Evolutionary conservation across 2,329 filamentous ascomycete genomes (phyloP), one percentile per base, ranked within the genome.

Genomic region (Zasmidium citrigriseum): DNA sequence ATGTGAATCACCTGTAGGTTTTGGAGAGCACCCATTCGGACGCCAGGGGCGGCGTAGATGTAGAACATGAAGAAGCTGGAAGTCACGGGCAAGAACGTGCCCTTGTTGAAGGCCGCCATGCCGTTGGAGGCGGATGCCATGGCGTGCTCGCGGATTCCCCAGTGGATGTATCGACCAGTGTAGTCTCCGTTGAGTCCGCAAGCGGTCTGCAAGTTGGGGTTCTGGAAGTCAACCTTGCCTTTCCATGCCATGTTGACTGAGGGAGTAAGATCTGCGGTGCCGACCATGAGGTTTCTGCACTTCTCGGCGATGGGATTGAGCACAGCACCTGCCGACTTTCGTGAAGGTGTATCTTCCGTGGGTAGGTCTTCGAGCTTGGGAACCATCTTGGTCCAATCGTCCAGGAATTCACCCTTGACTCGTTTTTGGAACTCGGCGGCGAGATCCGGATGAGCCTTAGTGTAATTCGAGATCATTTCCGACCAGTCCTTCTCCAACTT

Each of bases 111-210:
- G 3, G 73, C 73, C 2, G 73, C 71, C 27, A 76, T 67, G 18
- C 73, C 73, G 58, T 76, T 76, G 16, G 73, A 78, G 22, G 85
- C 81, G 25, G 80, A 73, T 2, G 78, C 78, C 85, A 88, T 87
- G 55, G 83, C 84, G 66, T 86, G 84, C 64, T 86, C 84, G 4
- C 84, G 80, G 54, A 87, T 80, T 41, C 84, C 84, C 68, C 79
- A 86, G 69, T 84, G 84, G 62, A 86, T 75, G 61, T 79, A 79
- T 7, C 78, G 75, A 21, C 78, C 78, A 2, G 70, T 68, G 64
- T 82, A 82, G 70, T 81, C 73, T 45, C 85, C 86, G 61, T 82
- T 82, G 64, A 82, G 79, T 5, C 82, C 81, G 59, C 79, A 70
- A 1, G 68, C 63, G 18, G 70, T 68, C 11, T 61, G 59, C 20